These are phyloP conservation scores for Trichoderma sp. DNA, from an alignment of 2,329 filamentous ascomycete genomes.

Conservation along the genomic window DNA sequence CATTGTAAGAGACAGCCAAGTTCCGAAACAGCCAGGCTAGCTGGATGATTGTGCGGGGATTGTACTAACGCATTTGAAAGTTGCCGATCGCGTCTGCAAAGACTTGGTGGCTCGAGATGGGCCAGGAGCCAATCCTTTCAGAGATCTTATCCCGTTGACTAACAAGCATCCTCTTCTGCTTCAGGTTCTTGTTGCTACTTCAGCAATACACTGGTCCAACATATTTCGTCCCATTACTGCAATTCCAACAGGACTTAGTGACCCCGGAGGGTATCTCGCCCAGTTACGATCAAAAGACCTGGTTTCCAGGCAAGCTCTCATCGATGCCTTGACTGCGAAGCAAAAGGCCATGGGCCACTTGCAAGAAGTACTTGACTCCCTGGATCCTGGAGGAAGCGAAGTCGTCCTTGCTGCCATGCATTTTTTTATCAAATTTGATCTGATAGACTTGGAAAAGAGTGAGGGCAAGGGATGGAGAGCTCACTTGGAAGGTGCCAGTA, in stretches of 20 bases:
- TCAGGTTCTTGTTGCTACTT: conserved; percentile 49
- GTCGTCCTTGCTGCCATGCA: conserved; percentile 48
- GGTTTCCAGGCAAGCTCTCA: conserved; percentile 40
- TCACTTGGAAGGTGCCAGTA: conserved; percentile 47
- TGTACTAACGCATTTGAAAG: conserved; percentile 29
- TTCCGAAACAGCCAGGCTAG: background rate
- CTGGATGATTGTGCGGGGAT: background rate
- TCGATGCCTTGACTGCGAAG: conserved; percentile 48
- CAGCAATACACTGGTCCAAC: conserved; percentile 50
- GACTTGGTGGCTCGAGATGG: conserved; percentile 52
- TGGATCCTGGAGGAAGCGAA: conserved; percentile 43
- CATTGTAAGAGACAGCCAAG: conserved; percentile 45
- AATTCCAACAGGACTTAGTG: conserved; percentile 32
- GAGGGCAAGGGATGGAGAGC: conserved; percentile 44
- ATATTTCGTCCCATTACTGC: conserved; percentile 37
- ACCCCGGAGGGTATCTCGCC: conserved; percentile 39
- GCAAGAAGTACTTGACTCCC: conserved; percentile 39
- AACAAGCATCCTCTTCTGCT: conserved; percentile 45
- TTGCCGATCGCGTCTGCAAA: conserved; percentile 50
- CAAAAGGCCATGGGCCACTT: conserved; percentile 47
- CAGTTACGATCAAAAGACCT: conserved; percentile 39
- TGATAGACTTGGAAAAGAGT: conserved; percentile 48
- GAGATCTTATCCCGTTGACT: conserved; percentile 48
- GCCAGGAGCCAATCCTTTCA: conserved; percentile 47
- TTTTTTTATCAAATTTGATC: conserved; percentile 51